Evolutionary conservation across 164 flowering plant species (phyloP), one percentile per base, ranked within the genome.

Genomic region (Annona squamosa): DNA sequence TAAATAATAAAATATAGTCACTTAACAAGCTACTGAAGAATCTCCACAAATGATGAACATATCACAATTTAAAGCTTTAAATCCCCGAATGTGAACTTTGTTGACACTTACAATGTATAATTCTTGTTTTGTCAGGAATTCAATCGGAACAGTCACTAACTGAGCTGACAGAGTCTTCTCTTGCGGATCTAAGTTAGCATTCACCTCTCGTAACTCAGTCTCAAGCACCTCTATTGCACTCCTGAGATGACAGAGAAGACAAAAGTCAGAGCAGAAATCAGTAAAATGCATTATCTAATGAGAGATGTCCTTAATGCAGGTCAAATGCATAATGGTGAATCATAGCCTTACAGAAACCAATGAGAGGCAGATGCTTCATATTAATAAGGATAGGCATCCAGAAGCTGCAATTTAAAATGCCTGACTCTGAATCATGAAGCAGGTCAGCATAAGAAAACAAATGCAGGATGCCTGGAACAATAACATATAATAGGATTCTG

Each of bases 161-260:
- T 78, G 87, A 73, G 64, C 79, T 65, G 47, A 64, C 41, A 37
- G 72, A 19, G 72, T 71, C 16, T 63, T 72, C 65, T 81, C 89
- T 12, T 41, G 46, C 13, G 75, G 46, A 73, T 71, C 69, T 13
- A 71, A 10, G 52, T 47, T 75, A 69, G 76, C 57, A 6, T 71
- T 57, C 42, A 80, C 43, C 68, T 85, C 89, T 75, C 69, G 83
- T 4, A 82, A 44, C 72, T 95, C 99, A 48, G 86, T 81, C 77
- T 89, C 94, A 72, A 93, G 78, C 64, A 91, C 80, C 74, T 91
- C 98, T 79, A 93, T 73, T 37, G 96, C 98, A 84, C 83, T 87
- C 89, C 99, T 95, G 87, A 45, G 78, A 67, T 6, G 12, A 83
- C 64, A 74, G 6, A n/a, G 46, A 57, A 9, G 45, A 16, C 4